Conservation (phyloP, 108 stramenopile species). For the Nitzschia putrida region DNA sequence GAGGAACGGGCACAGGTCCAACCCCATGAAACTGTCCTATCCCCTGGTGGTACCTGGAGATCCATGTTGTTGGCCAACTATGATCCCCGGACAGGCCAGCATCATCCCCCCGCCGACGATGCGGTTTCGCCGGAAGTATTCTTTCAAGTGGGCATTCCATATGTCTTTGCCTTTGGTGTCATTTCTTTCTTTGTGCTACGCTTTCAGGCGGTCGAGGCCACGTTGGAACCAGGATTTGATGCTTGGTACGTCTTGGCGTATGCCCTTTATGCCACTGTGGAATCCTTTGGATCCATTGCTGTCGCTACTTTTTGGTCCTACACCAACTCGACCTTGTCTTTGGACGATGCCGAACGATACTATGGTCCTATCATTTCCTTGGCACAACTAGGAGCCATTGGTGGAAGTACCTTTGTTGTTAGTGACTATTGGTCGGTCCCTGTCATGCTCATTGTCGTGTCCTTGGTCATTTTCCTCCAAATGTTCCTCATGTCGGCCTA, state of each 20-base stretch:
- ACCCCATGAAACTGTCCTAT: constrained; percentile 38
- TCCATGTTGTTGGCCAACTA: constrained; percentile 23
- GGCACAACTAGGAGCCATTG: constrained; percentile 92
- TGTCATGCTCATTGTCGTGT: constrained; percentile 41
- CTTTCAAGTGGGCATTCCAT: constrained; percentile 63
- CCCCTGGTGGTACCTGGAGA: constrained; percentile 51
- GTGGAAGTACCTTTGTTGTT: constrained; percentile 78
- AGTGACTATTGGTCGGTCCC: constrained; percentile 30
- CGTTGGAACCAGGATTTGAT: constrained; percentile 11
- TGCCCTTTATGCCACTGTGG: constrained; percentile 83
- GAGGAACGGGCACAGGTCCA: constrained; percentile 18
- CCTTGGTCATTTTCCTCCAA: constrained; percentile 45
- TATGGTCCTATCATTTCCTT: constrained; percentile 94
- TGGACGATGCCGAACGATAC: constrained; percentile 86
- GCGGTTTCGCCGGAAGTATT: constrained; percentile 58
- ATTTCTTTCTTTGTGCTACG: constrained; percentile 27
- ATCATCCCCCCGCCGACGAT: constrained; percentile 29
- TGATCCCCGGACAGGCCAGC: constrained; percentile 22
- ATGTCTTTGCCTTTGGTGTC: constrained; percentile 55
- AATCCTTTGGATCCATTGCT: constrained; percentile 92
- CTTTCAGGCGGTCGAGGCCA: constrained; percentile 19
- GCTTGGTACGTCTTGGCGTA: constrained; percentile 81
- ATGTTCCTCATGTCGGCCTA: constrained; percentile 50
- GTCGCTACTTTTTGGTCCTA: constrained; percentile 96
- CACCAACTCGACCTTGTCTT: constrained; percentile 85